Conservation (phyloP, 345 rosid species). For the Citrus mangshanensis region DNA sequence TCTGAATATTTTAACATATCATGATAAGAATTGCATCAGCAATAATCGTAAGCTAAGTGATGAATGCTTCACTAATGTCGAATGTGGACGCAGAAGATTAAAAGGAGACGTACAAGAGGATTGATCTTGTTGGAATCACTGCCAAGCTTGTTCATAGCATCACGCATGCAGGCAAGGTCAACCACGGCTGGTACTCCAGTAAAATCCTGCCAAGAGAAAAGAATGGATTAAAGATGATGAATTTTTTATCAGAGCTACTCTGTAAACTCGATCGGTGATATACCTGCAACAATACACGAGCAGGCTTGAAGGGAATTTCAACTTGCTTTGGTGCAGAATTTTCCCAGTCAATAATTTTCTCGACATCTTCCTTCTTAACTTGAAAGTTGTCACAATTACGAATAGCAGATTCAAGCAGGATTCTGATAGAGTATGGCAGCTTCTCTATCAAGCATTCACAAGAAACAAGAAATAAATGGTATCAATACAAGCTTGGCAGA, state of each 20-base stretch:
- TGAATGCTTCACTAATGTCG: not conserved
- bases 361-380: conserved; percentile 87
- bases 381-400: conserved; percentile 97
- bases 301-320: conserved; percentile 98
- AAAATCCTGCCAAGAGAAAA: conserved; percentile 64
- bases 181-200: conserved; percentile 99
- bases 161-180: conserved; percentile 99
- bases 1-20: not conserved
- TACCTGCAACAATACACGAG: conserved; percentile 96
- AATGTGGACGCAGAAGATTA: conserved; percentile 1
- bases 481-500: not conserved
- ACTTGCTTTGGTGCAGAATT: conserved; percentile 85
- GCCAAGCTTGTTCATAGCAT: conserved; percentile 91
- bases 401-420: conserved; percentile 92
- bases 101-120: conserved; percentile 53
- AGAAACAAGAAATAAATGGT: conserved; percentile 1
- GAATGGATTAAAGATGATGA: conserved; percentile 11
- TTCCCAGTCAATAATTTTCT: conserved; percentile 96
- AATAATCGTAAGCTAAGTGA: not conserved
- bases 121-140: conserved; percentile 90
- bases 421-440: conserved; percentile 88
- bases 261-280: not conserved
- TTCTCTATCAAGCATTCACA: conserved; percentile 48
- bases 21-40: not conserved
- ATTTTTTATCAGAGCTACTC: not conserved